Conservation (phyloP, 2,329 filamentous ascomycete genomes). For the Berkeleyomyces basicola region DNA sequence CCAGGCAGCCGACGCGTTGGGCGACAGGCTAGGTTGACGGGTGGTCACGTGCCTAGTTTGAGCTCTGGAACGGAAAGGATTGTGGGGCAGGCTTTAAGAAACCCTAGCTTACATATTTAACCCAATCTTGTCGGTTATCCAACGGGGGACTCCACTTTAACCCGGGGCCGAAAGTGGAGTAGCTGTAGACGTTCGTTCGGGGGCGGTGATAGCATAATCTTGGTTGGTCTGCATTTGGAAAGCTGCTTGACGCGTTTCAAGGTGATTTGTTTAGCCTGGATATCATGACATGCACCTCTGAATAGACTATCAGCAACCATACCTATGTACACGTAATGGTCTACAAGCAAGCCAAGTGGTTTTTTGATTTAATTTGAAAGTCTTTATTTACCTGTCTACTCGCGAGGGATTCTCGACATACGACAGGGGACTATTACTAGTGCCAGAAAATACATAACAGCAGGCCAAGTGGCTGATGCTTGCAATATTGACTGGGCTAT, state of each 20-base stretch:
- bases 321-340: neutral
- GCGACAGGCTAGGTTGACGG: neutral
- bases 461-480: too few species aligned
- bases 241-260: too few species aligned
- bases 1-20: slow-evolving; percentile 7
- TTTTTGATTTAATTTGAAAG: neutral
- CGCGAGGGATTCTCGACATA: too few species aligned
- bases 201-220: neutral
- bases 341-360: neutral
- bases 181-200: too few species aligned
- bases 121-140: too few species aligned
- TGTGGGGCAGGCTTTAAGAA: neutral
- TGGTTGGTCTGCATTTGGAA: neutral
- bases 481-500: neutral
- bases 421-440: too few species aligned
- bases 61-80: neutral
- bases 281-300: too few species aligned
- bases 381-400: neutral
- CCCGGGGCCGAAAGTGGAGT: too few species aligned
- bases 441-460: too few species aligned
- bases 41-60: slow-evolving; percentile 5
- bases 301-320: too few species aligned
- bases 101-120: neutral
- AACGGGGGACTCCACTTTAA: too few species aligned
- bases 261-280: too few species aligned